Base-by-base conservation (phyloP, 345 rosid genomes). In the Camelina sativa region DNA sequence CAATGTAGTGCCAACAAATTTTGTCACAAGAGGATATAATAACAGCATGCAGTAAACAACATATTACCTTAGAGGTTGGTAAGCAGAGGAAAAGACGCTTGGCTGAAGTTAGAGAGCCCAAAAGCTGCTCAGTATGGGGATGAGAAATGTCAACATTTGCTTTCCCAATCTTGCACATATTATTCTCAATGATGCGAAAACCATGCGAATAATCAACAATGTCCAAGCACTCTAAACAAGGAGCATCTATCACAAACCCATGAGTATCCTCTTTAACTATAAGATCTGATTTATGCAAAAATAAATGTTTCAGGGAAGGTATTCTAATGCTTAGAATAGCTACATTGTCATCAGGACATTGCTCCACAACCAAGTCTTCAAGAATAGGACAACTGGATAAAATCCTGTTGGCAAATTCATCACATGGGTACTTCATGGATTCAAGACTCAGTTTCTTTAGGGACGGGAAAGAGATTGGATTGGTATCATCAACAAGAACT, bases 311-410 rank as follows among this genome's bases (percentile, higher is more conserved):
- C 6, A 74, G 50, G 4, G 35, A 44, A 67, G 67, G 60, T 43
- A 57, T 52, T 10, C 8, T 9, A 35, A 35, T 35, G 38, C 9
- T 35, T 8, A 67, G 7, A 32, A 57, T 11, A 6, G 11, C 0
- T 8, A 74, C 66, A 58, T 66, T 58, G 65, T 74, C 65, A 66
- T 41, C 11, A 0, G 2, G 1, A 17, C 41, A 3, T 20, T 7
- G 71, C 4, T 44, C 8, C 12, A 74, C 57, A 15, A 6, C 38
- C 72, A 76, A 34, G 34, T 30, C 30, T 64, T 72, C 65, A 12
- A 73, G 73, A 38, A 72, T 34, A 13, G 68, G 65, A 44, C 81
- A 78, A 10, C 34, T 37, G 0, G 71, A 70, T 71, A 76, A 20
- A 11, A 76, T 58, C 6, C 37, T 28, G 2, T 20, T 41, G 25